Evolutionary conservation across 306 rosid species (phyloP).

Genomic region (Quercus ilex): DNA sequence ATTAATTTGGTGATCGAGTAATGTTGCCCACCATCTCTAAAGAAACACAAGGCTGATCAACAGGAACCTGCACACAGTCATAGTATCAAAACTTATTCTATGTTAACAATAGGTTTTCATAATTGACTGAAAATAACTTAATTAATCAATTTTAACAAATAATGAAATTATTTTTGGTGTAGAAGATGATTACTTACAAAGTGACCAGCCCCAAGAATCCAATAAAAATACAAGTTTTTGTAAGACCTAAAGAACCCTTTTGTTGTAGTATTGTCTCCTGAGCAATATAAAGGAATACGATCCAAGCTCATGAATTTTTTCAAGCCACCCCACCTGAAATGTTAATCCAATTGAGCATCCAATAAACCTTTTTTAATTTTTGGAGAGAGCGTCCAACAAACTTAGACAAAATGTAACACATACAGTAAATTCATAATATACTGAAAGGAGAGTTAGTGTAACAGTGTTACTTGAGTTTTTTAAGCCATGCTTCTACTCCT

Average conservation of each 20-base stretch:
- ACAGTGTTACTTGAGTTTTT: not conserved
- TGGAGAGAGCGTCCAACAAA: too few species aligned
- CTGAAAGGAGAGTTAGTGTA: not conserved
- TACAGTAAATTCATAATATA: not conserved
- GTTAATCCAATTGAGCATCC: too few species aligned
- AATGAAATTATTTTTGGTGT: not conserved
- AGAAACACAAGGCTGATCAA: not conserved
- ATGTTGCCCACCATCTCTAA: not conserved
- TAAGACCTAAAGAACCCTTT: not conserved
- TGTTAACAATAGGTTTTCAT: too few species aligned
- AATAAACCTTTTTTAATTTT: too few species aligned
- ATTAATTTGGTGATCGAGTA: not conserved
- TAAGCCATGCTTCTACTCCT: not conserved
- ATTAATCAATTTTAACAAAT: too few species aligned
- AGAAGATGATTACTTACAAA: not conserved
- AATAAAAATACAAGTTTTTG: not conserved
- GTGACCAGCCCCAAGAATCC: not conserved
- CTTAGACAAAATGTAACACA: too few species aligned
- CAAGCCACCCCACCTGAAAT: not conserved
- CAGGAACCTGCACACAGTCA: not conserved
- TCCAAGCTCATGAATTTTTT: not conserved
- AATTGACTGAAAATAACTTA: too few species aligned
- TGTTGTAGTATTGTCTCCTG: not conserved
- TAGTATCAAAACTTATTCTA: too few species aligned
- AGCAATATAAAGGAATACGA: not conserved